Base-by-base conservation (phyloP, 2,329 filamentous ascomycete species). In the Phialophora expanda region DNA sequence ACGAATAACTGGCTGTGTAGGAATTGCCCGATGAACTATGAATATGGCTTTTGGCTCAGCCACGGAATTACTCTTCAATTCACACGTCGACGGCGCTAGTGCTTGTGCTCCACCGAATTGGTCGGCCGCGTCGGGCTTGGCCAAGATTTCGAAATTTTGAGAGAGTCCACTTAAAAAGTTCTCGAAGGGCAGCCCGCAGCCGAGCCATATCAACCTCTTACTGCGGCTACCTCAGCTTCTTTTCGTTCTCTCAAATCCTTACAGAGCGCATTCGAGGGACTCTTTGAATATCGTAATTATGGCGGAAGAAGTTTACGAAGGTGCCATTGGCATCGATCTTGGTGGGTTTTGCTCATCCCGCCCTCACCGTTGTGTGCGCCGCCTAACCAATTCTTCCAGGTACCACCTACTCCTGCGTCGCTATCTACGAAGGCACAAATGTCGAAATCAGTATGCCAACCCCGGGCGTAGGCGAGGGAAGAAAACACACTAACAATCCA, bases 321-420 rank as follows among this genome's bases (percentile, higher is more conserved):
- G 95, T 91, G 95, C 95, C 89, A 92, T 98, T 86, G 95, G 95
- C 89, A 99, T 99, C 86, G 95, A 99, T 90, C 88, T 99, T 85
- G 95, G 94, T 96, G 86, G 34, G 64, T 44, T 51, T 7, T 41
- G 38, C 17, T 53, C 48, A 26, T 55, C n/a, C 55, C n/a, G 34
- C 41, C 65, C 62, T 69, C 62, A 64, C 73, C 76, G 64, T 75
- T 70, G 62, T 51, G 24, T 68, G 50, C 46, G 56, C 60, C 63
- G 59, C 61, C 75, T 74, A 72, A 73, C 73, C 67, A 54, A 53
- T 54, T 30, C 58, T 44, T 68, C 34, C 76, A 97, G 94, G 95
- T 84, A 99, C 95, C 76, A 99, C 95, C 83, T 99, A 99, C 89
- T 98, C 95, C 79, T 99, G 95, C 84, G 95, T 98, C 85, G 95